phyloP scores from a whole-genome alignment of 306 rosid genomes.

The Ammopiptanthus mongolicus region DNA sequence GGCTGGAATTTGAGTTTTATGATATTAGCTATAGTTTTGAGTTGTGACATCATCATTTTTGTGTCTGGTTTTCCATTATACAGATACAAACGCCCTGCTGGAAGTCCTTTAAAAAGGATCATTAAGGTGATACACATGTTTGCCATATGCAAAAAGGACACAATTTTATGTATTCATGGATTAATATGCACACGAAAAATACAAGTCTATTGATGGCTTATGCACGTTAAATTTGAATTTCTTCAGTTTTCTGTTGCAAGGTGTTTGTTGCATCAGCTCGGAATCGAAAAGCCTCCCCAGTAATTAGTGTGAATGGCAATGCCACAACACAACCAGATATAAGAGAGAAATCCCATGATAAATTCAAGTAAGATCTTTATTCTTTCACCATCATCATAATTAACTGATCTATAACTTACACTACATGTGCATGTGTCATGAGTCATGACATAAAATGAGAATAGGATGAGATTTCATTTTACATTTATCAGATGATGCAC shows the following conservation, averaged over 20 bases:
- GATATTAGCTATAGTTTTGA: conserved; percentile 8
- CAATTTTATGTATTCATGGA: no score
- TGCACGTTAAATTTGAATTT: no score
- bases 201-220: background rate
- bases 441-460: no score
- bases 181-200: no score
- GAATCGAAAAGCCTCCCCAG: conserved; percentile 2
- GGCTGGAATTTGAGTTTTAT: conserved; percentile 34
- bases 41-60: conserved; percentile 17
- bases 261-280: conserved; percentile 19
- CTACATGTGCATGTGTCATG: no score
- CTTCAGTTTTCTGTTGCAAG: background rate
- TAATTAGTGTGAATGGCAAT: no score
- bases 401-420: background rate
- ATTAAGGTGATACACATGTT: conserved; percentile 7
- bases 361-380: conserved; percentile 8
- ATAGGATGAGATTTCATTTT: background rate
- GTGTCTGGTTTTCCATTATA: conserved; percentile 18
- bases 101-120: conserved; percentile 33
- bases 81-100: conserved; percentile 25
- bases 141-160: background rate
- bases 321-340: background rate
- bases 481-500: background rate
- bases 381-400: background rate
- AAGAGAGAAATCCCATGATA: background rate